phyloP scores from a whole-genome alignment of 2,329 filamentous ascomycete species.

The Talaromyces sp. region DNA sequence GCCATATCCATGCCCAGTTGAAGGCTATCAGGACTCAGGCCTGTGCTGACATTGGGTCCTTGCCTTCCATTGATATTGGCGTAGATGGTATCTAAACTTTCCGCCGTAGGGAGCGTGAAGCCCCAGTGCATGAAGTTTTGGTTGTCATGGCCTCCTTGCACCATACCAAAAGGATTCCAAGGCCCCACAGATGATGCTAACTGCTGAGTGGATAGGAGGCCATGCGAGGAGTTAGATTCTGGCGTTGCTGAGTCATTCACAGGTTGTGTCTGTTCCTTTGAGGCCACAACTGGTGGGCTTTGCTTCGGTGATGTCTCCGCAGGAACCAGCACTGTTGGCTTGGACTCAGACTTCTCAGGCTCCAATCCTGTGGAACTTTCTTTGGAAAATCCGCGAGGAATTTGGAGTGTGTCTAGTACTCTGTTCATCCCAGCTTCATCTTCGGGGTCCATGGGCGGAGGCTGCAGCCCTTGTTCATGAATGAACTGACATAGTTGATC shows the following conservation, averaged over 20 bases:
- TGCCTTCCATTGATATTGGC: conserved; percentile 32
- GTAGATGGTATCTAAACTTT: conserved; percentile 39
- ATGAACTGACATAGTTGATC: conserved; percentile 47
- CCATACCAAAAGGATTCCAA: conserved; percentile 27
- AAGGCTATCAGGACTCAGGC: conserved; percentile 30
- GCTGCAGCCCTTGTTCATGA: conserved; percentile 42
- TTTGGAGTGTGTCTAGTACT: conserved; percentile 42
- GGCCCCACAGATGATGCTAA: conserved; percentile 17
- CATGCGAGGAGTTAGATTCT: conserved; percentile 16
- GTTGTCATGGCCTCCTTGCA: conserved; percentile 21
- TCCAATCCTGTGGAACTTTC: not conserved
- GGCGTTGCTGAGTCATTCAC: conserved; percentile 3
- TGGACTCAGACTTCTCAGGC: not conserved
- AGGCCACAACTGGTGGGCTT: conserved; percentile 13
- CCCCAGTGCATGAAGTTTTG: conserved; percentile 34
- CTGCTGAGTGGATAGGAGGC: conserved; percentile 13
- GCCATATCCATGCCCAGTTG: conserved; percentile 31
- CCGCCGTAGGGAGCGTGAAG: conserved; percentile 41
- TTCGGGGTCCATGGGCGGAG: conserved; percentile 43
- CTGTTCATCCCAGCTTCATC: conserved; percentile 42
- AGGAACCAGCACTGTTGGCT: not conserved
- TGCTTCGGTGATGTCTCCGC: conserved; percentile 15
- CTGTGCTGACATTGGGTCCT: conserved; percentile 22
- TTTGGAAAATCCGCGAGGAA: conserved; percentile 29
- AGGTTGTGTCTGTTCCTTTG: conserved; percentile 13